Evolutionary conservation across 495 filamentous ascomycete species (phyloP).

Genomic region (Thozetella sp.): DNA sequence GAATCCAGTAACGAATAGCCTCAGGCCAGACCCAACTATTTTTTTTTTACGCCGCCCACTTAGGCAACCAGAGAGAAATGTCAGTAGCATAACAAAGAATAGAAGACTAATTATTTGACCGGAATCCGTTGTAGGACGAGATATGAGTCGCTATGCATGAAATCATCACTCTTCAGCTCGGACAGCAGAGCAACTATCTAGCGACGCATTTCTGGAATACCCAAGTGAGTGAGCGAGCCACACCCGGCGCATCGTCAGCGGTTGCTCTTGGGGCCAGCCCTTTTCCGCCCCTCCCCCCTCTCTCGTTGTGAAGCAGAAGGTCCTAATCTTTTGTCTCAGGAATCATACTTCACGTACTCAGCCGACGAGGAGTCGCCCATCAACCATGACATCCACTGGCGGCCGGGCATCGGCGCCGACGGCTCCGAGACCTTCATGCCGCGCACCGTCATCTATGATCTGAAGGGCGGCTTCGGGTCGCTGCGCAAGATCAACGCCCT

Average conservation of each 20-base stretch:
- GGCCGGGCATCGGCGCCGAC: conserved; percentile 81
- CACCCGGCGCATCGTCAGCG: not conserved
- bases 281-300: conserved; percentile 6
- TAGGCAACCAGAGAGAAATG: not conserved
- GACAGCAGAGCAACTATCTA: conserved; percentile 89
- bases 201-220: conserved; percentile 99
- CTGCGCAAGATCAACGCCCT: conserved; percentile 86
- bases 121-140: too few relatives aligned
- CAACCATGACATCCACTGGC: conserved; percentile 92
- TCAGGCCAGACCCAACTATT: not conserved
- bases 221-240: conserved; percentile 60
- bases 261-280: not conserved
- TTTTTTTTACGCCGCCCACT: not conserved
- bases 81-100: not conserved
- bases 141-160: conserved; percentile 77
- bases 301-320: not conserved
- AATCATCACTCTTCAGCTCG: conserved; percentile 91
- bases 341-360: conserved; percentile 96
- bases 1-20: not conserved
- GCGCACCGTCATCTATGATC: conserved; percentile 89
- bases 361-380: conserved; percentile 67
- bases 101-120: not conserved
- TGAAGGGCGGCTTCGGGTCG: conserved; percentile 90
- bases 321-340: conserved; percentile 48
- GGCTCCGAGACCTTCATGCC: conserved; percentile 90